These are phyloP conservation scores for Starmerella apicola DNA, from an alignment of 805 yeast genomes.

Conservation along the genomic window DNA sequence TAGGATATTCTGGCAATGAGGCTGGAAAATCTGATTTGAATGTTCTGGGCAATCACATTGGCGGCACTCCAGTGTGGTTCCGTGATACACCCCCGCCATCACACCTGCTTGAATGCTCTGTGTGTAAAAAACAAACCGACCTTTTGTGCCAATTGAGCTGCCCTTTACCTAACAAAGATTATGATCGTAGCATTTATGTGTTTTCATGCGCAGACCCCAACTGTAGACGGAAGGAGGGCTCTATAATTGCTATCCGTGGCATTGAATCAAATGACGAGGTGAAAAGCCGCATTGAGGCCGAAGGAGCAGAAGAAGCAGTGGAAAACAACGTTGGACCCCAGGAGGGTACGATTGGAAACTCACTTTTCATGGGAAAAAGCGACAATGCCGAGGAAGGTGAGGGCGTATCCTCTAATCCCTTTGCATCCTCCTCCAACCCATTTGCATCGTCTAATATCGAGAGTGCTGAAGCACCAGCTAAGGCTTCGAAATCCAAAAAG, in stretches of 20 bases:
- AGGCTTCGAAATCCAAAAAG: constrained; percentile 3
- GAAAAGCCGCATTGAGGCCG: constrained; percentile 26
- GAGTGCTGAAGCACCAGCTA: not conserved
- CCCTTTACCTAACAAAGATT: constrained; percentile 48
- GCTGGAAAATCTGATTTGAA: constrained; percentile 8
- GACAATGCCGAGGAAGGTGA: not conserved
- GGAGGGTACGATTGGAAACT: constrained; percentile 15
- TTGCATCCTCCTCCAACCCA: constrained; percentile 12
- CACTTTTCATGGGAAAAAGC: constrained; percentile 9
- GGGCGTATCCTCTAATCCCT: constrained; percentile 16
- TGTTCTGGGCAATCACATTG: constrained; percentile 46
- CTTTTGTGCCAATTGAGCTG: constrained; percentile 69
- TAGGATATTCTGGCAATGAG: constrained; percentile 29
- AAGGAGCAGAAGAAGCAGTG: constrained; percentile 34
- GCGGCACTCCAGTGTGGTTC: constrained; percentile 53
- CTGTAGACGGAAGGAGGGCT: constrained; percentile 61
- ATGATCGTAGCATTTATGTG: constrained; percentile 67
- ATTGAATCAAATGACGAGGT: constrained; percentile 44
- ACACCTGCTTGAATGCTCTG: constrained; percentile 46
- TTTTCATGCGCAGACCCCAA: constrained; percentile 54
- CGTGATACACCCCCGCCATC: constrained; percentile 51
- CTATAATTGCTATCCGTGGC: constrained; percentile 67
- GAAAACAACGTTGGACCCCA: constrained; percentile 26
- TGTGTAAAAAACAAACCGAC: constrained; percentile 51
- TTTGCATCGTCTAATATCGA: not conserved